Base-by-base conservation (phyloP, 495 filamentous ascomycete genomes). In the Antarctomyces pellizariae region DNA sequence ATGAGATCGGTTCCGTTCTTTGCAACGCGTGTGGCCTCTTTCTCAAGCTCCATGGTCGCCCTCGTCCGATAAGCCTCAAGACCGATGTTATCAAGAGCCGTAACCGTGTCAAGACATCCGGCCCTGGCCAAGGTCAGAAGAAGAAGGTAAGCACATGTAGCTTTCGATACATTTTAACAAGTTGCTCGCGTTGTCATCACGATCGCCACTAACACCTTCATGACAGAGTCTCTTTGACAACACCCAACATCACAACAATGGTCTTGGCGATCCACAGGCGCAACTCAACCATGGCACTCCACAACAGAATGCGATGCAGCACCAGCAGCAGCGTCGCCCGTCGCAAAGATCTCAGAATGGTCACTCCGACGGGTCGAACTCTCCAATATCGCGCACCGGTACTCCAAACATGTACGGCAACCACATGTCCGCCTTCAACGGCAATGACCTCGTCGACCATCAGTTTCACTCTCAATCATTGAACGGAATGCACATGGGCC, bases 51-150 rank as follows among this genome's bases (percentile, higher is more conserved):
- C 86, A 99, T 38, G 78, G 79, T 34, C 69, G 80, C 12, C 68
- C 89, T 35, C 71, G 86, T 28, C 89, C 89, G 42, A 90, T 90
- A 50, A 83, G 73, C 36, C 64, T 99, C 38, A 99, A 99, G 56
- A 99, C 89, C 23, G 89, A 99, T 57, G 82, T 95, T 33, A 99
- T 99, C 54, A 99, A 99, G 54, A 92, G 83, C 55, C 82, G 86
- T 39, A 99, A 99, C 47, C 70, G 86, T 29, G 83, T 95, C 26
- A 95, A 95, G 58, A 86, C 80, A 24, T 67, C 73, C 33, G 55
- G 59, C 16, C 53, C 59, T 1, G 78, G 75, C 4, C 72, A 79
- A 38, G 71, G 68, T 6, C 65, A 71, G 28, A 86, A 84, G 54
- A 84, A 82, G 50, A 95, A 92, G 67, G 83, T 84, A 41, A 47